Base-by-base conservation (phyloP, 805 yeast species). In the Trichomonascus vanleenenianus region DNA sequence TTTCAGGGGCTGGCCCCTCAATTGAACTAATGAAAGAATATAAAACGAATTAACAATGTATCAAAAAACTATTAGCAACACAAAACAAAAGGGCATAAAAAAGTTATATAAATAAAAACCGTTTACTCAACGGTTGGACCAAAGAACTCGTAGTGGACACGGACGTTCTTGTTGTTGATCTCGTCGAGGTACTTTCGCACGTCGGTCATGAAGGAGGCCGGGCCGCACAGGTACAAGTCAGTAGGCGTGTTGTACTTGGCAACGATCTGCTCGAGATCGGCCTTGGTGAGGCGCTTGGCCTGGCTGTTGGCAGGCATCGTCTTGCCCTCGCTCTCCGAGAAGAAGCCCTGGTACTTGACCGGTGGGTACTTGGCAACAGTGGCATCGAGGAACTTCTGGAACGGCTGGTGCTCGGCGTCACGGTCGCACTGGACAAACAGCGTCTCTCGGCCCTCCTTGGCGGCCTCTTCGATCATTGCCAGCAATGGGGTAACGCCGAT, bases 401-500 rank as follows among this genome's bases (percentile, higher is more conserved):
- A 50, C 38, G 53, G 53, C 30, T 42, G 46, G 35, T 50, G 44
- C 18, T 44, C 45, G 10, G 38, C 25, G 5, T 52, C 44, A 42
- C 52, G 55, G 47, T 65, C 66, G 15, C 73, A 68, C 52, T 68
- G 63, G 38, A 60, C 53, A 40, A 72, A 54, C 7, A 49, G 54
- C n/a, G 69, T 70, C 3, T 52, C 45, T 44, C 62, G 61, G 6
- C 62, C 66, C 5, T 31, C 43, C 3, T 30, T 32, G 11, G 35
- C 35, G 25, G 59, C 61, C 9, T 48, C 48, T 6, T 55, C 42
- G 15, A 71, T 57, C 57, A 79, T 72, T 5, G 85, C 67, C 30
- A 81, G 54, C 30, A 78, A 46, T 30, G 88, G 87, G 4, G 87
- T 82, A 42, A 78, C 75, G 50, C 86, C 87, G 46, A 79, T 77